Conservation (phyloP, 1,139 yeast species). For the Suhomyces yuchorum region DNA sequence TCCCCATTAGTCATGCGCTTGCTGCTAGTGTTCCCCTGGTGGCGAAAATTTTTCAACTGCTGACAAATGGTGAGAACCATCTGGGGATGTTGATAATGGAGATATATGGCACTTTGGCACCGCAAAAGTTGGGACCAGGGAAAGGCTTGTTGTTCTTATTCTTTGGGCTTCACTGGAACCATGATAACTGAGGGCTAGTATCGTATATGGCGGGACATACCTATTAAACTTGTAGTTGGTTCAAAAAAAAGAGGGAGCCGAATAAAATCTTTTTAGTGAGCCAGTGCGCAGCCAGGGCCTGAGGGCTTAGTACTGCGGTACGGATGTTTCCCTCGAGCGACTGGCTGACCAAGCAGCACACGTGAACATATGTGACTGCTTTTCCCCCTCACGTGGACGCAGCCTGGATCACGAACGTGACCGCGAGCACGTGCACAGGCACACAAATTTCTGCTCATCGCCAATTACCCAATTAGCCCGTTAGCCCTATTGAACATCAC, state of each 20-base stretch:
- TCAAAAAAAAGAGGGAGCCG: constrained; percentile 7
- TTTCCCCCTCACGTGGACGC: no score
- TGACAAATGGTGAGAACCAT: neutral
- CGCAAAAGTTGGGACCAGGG: neutral
- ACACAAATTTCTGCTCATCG: constrained; percentile 9
- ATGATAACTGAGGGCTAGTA: neutral
- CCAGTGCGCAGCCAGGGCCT: neutral
- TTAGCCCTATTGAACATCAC: no score
- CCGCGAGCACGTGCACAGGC: no score
- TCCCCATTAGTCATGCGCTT: constrained; percentile 3
- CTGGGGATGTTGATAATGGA: neutral
- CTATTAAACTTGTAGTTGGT: constrained; percentile 24
- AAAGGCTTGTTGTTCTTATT: neutral
- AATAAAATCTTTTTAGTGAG: constrained; percentile 14
- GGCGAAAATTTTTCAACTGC: constrained; percentile 4
- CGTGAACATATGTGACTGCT: constrained; percentile 16
- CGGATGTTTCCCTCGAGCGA: constrained; percentile 1
- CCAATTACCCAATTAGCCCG: neutral
- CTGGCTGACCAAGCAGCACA: neutral
- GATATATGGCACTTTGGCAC: neutral
- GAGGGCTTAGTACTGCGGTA: constrained; percentile 7
- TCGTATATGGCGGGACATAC: constrained; percentile 20
- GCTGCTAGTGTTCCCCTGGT: neutral
- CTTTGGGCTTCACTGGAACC: neutral
- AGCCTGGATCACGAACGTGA: no score